Base-by-base conservation (phyloP, 2,329 filamentous ascomycete species). In the Ophioceras dolichostomum region DNA sequence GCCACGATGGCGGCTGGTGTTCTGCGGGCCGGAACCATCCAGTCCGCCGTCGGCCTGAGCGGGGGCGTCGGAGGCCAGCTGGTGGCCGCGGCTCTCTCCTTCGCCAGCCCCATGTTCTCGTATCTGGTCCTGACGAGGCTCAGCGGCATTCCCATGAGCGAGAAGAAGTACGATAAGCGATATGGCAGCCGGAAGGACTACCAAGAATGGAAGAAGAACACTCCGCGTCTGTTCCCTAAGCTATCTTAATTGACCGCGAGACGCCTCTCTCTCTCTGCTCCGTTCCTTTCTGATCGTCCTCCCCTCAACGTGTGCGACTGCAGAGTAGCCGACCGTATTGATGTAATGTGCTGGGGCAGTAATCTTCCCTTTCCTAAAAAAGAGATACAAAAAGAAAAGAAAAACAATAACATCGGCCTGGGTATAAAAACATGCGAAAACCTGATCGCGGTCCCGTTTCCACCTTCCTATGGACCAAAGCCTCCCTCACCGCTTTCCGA, bases 151-250 rank as follows among this genome's bases (percentile, higher is more conserved):
- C 76, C 78, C 4, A 46, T 83, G 54, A 81, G 74, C 45, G 77
- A 83, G 61, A 63, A 61, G 30, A 83, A 83, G 58, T 83, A 83
- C 49, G 75, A 83, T 53, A 66, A 73, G 56, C 60, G 61, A 37
- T 83, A 73, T 48, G 77, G 76, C 0, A 60, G 76, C 43, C 61
- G 72, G 29, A 69, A 73, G 56, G 77, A 81, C 43, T 82, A 83
- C 49, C 67, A 75, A 50, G 61, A 70, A 52, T 83, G 78, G 78
- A 81, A 79, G 64, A 60, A 64, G 55, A 70, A 74, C 48, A 81
- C 75, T 14, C 75, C 76, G 0, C 72, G 70, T 58, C 70, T 82
- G 50, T 58, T 82, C 42, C 76, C 77, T 0, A 79, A 75, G 56
- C 46, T 80, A 10, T 74, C 52, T 41, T 58, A 42, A 40, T 13